Percentiles rank a stretch among this genome's conserved stretches.
phyloP scores from a whole-genome alignment of 2,329 filamentous ascomycete genomes.

The Pestalotiopsis sp. region DNA sequence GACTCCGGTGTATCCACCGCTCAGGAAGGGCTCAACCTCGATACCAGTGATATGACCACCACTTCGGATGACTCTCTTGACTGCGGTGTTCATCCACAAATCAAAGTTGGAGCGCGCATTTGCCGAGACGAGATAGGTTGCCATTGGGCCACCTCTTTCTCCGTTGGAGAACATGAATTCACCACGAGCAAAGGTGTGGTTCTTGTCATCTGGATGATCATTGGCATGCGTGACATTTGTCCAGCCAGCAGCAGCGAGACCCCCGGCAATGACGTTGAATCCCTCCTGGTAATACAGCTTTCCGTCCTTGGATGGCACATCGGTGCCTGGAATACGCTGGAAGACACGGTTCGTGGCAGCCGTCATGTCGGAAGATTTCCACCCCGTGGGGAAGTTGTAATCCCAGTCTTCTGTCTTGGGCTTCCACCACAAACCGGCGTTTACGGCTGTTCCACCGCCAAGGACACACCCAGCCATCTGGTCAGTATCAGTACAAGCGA shows the following conservation, averaged over 20 bases:
- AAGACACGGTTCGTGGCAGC: conserved; percentile 64
- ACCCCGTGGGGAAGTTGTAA: conserved; percentile 69
- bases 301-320: conserved; percentile 64
- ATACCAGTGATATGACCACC: conserved; percentile 66
- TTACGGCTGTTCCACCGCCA: conserved; percentile 68
- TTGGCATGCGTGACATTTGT: conserved; percentile 59
- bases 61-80: conserved; percentile 65
- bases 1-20: conserved; percentile 57
- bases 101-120: conserved; percentile 65
- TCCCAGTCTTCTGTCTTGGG: conserved; percentile 64
- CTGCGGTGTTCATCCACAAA: conserved; percentile 67
- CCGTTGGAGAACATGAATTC: conserved; percentile 68
- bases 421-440: conserved; percentile 69
- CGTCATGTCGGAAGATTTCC: conserved; percentile 65
- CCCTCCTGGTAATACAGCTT: conserved; percentile 66
- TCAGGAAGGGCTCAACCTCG: conserved; percentile 59
- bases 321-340: conserved; percentile 68
- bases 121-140: conserved; percentile 69
- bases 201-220: conserved; percentile 60
- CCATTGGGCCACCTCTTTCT: conserved; percentile 68
- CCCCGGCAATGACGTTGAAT: conserved; percentile 62
- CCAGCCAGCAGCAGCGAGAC: conserved; percentile 63
- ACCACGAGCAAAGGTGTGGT: conserved; percentile 62
- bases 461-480: conserved; percentile 76
- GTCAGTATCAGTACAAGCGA: conserved; percentile 69